A percentile compares a stretch with the other conserved stretches of the same genome.
Conservation (phyloP, 352 stramenopile species). For the Phytophthora pisi region DNA sequence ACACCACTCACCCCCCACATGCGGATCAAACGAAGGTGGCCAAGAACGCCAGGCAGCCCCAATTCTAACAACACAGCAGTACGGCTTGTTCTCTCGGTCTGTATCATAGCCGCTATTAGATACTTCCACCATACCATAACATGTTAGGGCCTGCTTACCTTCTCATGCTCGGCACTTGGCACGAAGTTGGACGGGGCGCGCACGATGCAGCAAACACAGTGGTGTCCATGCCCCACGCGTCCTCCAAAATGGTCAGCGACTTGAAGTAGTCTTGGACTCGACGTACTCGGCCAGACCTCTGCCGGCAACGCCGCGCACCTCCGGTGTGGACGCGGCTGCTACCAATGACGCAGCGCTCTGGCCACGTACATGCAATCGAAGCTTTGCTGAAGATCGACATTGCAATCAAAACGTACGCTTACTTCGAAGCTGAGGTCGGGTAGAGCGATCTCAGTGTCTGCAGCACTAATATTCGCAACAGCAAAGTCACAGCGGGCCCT, state of each 20-base stretch:
- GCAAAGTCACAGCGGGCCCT: no score
- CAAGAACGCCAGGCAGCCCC: not conserved
- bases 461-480: not conserved
- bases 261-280: not conserved
- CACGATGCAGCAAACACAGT: not conserved
- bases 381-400: not conserved
- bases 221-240: not conserved
- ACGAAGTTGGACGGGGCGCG: not conserved
- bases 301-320: not conserved
- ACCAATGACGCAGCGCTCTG: not conserved
- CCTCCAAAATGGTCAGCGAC: not conserved
- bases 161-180: not conserved
- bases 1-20: constrained; percentile 15
- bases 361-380: not conserved
- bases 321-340: not conserved
- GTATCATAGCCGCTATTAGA: not conserved
- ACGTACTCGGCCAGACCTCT: not conserved
- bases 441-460: not conserved
- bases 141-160: not conserved
- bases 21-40: constrained; percentile 14
- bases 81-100: not conserved
- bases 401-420: not conserved
- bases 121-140: not conserved
- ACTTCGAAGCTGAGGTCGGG: not conserved
- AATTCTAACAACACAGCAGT: not conserved